Base-by-base conservation (phyloP, 495 filamentous ascomycete species). In the Tuber aestivum region DNA sequence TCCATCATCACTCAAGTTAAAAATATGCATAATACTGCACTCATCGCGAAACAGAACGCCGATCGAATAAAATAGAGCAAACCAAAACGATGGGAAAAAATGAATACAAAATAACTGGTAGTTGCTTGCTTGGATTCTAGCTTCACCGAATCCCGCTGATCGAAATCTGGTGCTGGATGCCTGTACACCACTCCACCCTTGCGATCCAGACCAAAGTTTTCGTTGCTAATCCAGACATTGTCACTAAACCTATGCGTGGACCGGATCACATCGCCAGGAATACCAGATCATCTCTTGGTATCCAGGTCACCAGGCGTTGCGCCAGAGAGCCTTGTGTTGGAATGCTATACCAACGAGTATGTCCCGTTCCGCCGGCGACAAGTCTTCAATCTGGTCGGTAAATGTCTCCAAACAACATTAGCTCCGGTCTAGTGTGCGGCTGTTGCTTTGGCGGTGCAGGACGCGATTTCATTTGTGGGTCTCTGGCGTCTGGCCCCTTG, bases 201-300 rank as follows among this genome's bases (percentile, higher is more conserved):
- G 73, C 89, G 90, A 85, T 97, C 93, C 77, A 98, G 85, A 35
- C 92, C 92, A 50, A 94, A 92, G 76, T 92, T 93, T 84, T 95
- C 91, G 84, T 97, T 99, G 80, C 91, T 94, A 82, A 97, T 92
- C 93, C 95, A 97, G 73, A 99, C 91, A 81, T 93, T 89, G 37
- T 70, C 75, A 77, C 90, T 93, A 81, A 93, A 93, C 76, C 88
- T 87, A 75, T 90, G 87, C 23, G 94, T 97, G 69, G 92, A 86
- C 81, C 85, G 87, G 32, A 99, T 89, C 84, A 98, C 95, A 79
- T 98, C 96, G 81, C 97, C 94, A 75, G 91, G 92, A 42, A 99
- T 89, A 1, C 95, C 6, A 97, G 82, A 79, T 95, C 92, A 83
- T 99, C 95, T 48, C 93, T 88, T 12, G 95, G 95, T 69, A 99